phyloP scores from a whole-genome alignment of 352 stramenopile genomes.

The Globisporangium parvum region DNA sequence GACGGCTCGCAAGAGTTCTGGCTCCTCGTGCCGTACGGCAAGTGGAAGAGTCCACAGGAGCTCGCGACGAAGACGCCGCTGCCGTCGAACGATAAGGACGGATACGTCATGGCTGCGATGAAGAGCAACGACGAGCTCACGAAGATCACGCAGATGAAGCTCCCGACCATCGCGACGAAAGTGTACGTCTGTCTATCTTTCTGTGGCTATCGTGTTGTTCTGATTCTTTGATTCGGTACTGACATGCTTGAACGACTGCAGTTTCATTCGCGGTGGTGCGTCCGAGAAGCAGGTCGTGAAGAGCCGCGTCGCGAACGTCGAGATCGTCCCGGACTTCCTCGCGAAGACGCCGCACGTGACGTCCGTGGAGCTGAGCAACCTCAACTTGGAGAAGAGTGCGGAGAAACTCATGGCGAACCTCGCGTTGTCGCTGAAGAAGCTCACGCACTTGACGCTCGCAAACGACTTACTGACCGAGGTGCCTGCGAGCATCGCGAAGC shows the following conservation, averaged over 20 bases:
- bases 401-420: neutral
- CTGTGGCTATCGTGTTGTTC: too few relatives aligned
- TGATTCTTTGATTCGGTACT: neutral
- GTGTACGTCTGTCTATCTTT: neutral
- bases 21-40: too few relatives aligned
- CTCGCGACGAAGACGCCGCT: too few relatives aligned
- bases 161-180: neutral
- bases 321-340: conserved; percentile 3
- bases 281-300: neutral
- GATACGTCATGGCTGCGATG: neutral
- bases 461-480: too few relatives aligned
- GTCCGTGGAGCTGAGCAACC: conserved; percentile 4
- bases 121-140: conserved; percentile 5
- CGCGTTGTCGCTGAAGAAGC: neutral
- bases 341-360: neutral
- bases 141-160: conserved; percentile 1
- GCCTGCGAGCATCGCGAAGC: too few relatives aligned
- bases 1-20: too few relatives aligned
- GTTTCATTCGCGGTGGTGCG: neutral
- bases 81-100: neutral
- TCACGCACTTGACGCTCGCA: too few relatives aligned
- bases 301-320: conserved; percentile 1
- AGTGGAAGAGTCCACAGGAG: too few relatives aligned
- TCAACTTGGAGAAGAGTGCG: neutral
- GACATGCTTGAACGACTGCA: neutral